A percentile compares a stretch with the other conserved stretches of the same genome.
These are phyloP conservation scores for Globisporangium heterothallicum DNA, from an alignment of 352 stramenopile genomes.

Conservation along the genomic window DNA sequence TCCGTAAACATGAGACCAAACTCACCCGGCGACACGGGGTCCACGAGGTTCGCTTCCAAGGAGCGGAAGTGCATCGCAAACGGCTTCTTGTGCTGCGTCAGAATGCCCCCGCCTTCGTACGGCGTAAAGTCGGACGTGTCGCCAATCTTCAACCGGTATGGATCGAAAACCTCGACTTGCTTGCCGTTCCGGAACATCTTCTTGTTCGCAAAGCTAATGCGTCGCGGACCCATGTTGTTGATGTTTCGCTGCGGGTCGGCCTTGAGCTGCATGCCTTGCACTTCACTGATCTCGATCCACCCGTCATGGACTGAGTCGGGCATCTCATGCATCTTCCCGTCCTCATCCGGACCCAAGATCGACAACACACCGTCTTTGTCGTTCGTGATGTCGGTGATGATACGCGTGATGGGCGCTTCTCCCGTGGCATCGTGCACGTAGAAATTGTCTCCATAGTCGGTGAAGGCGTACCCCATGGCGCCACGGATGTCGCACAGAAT, in stretches of 20 bases:
- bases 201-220: conserved; percentile 81
- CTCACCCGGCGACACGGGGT: conserved; percentile 60
- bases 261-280: conserved; percentile 68
- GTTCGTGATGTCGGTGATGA: conserved; percentile 85
- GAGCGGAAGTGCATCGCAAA: conserved; percentile 74
- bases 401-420: conserved; percentile 79
- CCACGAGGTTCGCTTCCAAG: conserved; percentile 60
- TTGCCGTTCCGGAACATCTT: conserved; percentile 85
- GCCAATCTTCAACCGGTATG: conserved; percentile 77
- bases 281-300: conserved; percentile 82
- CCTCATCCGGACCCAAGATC: conserved; percentile 74
- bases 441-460: conserved; percentile 76
- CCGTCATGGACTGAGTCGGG: conserved; percentile 81
- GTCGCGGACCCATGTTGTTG: conserved; percentile 64
- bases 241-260: conserved; percentile 62
- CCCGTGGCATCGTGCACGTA: conserved; percentile 75
- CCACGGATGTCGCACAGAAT: conserved; percentile 76
- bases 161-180: conserved; percentile 80
- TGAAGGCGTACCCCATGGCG: conserved; percentile 75
- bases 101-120: conserved; percentile 74
- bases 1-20: conserved; percentile 85
- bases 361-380: conserved; percentile 71
- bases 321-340: conserved; percentile 88
- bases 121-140: conserved; percentile 77
- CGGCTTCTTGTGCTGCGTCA: conserved; percentile 82